These are phyloP conservation scores for Hanseniaspora valbyensis DNA, from an alignment of 805 yeast species.

Conservation along the genomic window DNA sequence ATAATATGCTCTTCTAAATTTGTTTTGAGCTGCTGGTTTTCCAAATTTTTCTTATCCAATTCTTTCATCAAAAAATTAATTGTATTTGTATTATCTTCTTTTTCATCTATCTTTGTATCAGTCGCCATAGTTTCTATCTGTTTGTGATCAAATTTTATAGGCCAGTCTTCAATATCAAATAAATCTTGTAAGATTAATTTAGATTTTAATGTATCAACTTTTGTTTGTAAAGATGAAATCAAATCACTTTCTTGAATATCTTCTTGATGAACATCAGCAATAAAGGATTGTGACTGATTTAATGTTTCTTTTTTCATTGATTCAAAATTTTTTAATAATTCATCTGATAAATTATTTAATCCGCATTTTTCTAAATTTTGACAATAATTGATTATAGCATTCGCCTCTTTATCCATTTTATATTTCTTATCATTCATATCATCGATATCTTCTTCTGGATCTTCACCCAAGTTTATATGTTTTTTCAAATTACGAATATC, in stretches of 20 bases:
- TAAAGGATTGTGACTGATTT: conserved; percentile 14
- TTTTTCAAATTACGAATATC: conserved; percentile 12
- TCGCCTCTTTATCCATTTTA: conserved; percentile 15
- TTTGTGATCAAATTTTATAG: conserved; percentile 30
- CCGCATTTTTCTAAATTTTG: conserved; percentile 26
- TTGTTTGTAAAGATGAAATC: conserved; percentile 39
- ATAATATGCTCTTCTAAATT: conserved; percentile 5
- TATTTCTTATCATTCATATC: conserved; percentile 3
- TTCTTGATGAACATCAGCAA: conserved; percentile 4
- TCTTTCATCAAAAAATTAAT: not conserved
- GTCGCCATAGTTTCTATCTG: not conserved
- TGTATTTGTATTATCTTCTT: not conserved
- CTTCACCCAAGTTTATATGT: conserved; percentile 15
- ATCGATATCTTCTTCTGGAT: conserved; percentile 5
- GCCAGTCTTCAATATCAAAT: conserved; percentile 40
- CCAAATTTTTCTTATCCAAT: conserved; percentile 3
- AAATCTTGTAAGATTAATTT: conserved; percentile 64
- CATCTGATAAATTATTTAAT: conserved; percentile 27
- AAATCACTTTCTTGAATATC: conserved; percentile 14
- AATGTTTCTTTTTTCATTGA: conserved; percentile 27
- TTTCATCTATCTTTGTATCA: not conserved
- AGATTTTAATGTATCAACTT: conserved; percentile 62
- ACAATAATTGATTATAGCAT: conserved; percentile 32
- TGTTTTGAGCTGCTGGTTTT: not conserved
- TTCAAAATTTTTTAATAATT: conserved; percentile 32